Evolutionary conservation across 768 basidiomycete species (phyloP), one percentile per base, ranked within the genome.

Genomic region (Tylopilus rubrobrunneus): DNA sequence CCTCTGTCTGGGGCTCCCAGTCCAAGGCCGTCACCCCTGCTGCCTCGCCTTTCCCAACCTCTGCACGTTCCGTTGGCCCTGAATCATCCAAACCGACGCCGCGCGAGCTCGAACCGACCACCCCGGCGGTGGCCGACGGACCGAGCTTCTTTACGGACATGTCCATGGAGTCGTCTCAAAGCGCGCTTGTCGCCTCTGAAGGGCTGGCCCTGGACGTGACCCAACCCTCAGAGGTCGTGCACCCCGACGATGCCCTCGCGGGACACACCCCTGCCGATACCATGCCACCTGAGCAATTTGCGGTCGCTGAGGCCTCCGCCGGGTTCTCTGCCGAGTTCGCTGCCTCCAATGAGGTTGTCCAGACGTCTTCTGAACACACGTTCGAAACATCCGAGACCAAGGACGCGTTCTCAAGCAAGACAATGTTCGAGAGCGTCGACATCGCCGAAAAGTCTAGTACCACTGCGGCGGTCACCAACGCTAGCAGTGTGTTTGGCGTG

Each of bases 1-100:
- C 63, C 21, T 73, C 79, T 0, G 71, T 81, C 6, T 82, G 82
- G 80, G 83, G 81, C 28, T 58, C 70, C 5, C 62, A 66, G 42
- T 63, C 62, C 56, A 65, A 63, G 55, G 56, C 59, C 25, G 49
- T 55, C 57, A 64, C 69, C 40, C 63, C 71, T 48, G 49, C 67
- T 58, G 55, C 63, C 29, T 64, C 72, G n/a, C 60, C 71, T 25
- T 56, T 55, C 48, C 62, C 65, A 27, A 31, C 60, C 21, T 48
- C 62, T 10, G 45, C 52, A 11, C 67, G 49, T 34, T 71, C 70
- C 12, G 50, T 70, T 14, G 64, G 43, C 7, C 57, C 29, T n/a
- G 56, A 52, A 14, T 52, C 56, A 4, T 34, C 34, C 21, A 57
- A 48, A 17, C 1, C n/a, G 9, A 10, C 19, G 17, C 40, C 58